A percentile compares a stretch with the other conserved stretches of the same genome.
These are phyloP conservation scores for Coniosporium tulheliwenetii DNA, from an alignment of 2,329 filamentous ascomycete genomes.

Conservation along the genomic window DNA sequence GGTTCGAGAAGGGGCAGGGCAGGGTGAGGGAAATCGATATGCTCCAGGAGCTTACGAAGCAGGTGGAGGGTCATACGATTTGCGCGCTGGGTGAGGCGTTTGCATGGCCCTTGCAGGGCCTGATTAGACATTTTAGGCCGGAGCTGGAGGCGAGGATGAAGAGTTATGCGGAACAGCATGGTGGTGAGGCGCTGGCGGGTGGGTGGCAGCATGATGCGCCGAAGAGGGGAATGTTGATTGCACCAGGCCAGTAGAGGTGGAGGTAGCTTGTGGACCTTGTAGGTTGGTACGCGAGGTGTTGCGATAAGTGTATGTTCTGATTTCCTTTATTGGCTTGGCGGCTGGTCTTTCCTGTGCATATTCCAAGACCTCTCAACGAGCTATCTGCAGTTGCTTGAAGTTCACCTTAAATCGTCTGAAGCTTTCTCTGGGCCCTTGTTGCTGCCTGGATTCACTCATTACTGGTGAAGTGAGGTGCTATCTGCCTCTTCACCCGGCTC, in stretches of 20 bases:
- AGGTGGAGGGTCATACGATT: slow-evolving; percentile 98
- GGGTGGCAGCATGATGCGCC: slow-evolving; percentile 68
- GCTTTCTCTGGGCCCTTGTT: no score
- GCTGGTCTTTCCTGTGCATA: no score
- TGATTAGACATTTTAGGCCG: slow-evolving; percentile 95
- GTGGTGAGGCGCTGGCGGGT: slow-evolving; percentile 64
- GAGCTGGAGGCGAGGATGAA: slow-evolving; percentile 86
- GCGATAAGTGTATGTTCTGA: no score
- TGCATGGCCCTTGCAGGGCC: slow-evolving; percentile 93
- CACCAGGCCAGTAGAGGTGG: slow-evolving; percentile 66
- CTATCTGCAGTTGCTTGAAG: no score
- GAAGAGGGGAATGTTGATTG: slow-evolving; percentile 67
- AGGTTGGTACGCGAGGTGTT: no score
- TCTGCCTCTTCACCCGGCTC: no score
- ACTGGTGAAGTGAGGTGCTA: no score
- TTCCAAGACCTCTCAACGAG: no score
- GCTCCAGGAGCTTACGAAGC: slow-evolving; percentile 97
- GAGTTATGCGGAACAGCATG: slow-evolving; percentile 57
- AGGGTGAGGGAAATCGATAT: slow-evolving; percentile 93
- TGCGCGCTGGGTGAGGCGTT: slow-evolving; percentile 97
- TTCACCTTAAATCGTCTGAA: no score
- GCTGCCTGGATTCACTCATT: no score
- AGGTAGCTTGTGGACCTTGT: no score
- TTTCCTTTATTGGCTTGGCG: no score
- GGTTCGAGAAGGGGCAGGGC: slow-evolving; percentile 83